Evolutionary conservation across 768 basidiomycete species (phyloP).

Genomic region (Gyrodon lividus): DNA sequence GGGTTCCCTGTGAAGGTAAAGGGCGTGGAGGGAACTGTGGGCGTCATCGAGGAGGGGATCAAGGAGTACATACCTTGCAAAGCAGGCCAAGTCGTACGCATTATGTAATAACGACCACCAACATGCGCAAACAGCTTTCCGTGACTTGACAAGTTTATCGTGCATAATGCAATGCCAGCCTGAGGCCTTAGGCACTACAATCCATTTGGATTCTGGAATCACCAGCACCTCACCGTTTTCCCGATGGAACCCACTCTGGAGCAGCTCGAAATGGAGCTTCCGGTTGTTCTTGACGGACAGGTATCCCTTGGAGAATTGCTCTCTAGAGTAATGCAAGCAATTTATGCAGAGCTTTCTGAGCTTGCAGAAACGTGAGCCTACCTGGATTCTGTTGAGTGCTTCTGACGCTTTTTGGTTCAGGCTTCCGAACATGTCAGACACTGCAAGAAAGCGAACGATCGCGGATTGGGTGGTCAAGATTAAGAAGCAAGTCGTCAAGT

Average conservation of each 20-base stretch:
- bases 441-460: slow-evolving; percentile 72
- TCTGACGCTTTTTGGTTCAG: slow-evolving; percentile 31
- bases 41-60: slow-evolving; percentile 16
- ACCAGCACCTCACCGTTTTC: no score
- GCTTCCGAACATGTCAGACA: slow-evolving; percentile 82
- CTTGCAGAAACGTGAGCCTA: slow-evolving; percentile 78
- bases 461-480: slow-evolving; percentile 91
- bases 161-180: no score
- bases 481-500: slow-evolving; percentile 86
- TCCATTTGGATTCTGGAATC: no score
- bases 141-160: no score
- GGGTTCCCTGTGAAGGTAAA: slow-evolving; percentile 35
- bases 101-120: no score
- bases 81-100: no score
- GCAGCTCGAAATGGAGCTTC: slow-evolving; percentile 72
- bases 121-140: no score
- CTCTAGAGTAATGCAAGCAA: slow-evolving; percentile 72
- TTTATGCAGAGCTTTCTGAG: slow-evolving; percentile 82
- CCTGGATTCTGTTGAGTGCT: not conserved
- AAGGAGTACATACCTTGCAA: no score
- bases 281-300: slow-evolving; percentile 70
- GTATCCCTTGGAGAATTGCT: slow-evolving; percentile 71
- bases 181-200: no score
- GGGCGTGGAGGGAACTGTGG: slow-evolving; percentile 34
- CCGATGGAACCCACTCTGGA: slow-evolving; percentile 46